Evolutionary conservation across 768 basidiomycete genomes (phyloP), one percentile per base, ranked within the genome.

Genomic region (Agaricus blazei): DNA sequence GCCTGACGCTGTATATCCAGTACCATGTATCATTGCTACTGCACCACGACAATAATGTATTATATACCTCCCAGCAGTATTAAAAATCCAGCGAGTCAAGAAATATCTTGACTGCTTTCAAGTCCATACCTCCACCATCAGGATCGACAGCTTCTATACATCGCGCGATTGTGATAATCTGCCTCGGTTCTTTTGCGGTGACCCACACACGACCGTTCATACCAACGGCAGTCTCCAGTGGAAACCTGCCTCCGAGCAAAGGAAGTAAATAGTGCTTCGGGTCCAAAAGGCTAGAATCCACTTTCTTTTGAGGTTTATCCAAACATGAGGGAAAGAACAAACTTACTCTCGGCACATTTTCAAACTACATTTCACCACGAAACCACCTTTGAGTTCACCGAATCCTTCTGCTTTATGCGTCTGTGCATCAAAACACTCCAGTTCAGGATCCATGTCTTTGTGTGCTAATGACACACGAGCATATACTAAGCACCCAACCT

Each of bases 391-490:
- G 37, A 99, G 78, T 61, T 95, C 94, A 1, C 97, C 97, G 62
- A 90, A 98, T 0, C 93, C 96, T 57, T 92, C 91, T 1, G 93
- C 75, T 70, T 97, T 98, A 59, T 84, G 86, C 26, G 91, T 93
- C 62, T 93, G 88, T 1, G 93, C 90, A 64, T 98, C 92, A 63
- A 97, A 92, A 67, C 97, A 99, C 66, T 97, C 93, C 8, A 99
- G 74, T 65, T 99, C 97, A 1, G 97, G 95, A 52, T 99, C 97
- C 90, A 98, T 95, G 68, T 98, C 95, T 64, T 93, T 90, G 65
- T 95, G 93, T 4, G 97, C 94, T 23, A 96, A 74, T 12, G 93
- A 93, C 29, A 99, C 87, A 26, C 95, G 83, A 0, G 93, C 93
- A 67, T 96, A 98, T 1, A 99, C 81, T 31, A 98, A 71, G 3